Evolutionary conservation across 1,139 yeast species (phyloP), one percentile per base, ranked within the genome.

Genomic region (Taphrina wiesneri): DNA sequence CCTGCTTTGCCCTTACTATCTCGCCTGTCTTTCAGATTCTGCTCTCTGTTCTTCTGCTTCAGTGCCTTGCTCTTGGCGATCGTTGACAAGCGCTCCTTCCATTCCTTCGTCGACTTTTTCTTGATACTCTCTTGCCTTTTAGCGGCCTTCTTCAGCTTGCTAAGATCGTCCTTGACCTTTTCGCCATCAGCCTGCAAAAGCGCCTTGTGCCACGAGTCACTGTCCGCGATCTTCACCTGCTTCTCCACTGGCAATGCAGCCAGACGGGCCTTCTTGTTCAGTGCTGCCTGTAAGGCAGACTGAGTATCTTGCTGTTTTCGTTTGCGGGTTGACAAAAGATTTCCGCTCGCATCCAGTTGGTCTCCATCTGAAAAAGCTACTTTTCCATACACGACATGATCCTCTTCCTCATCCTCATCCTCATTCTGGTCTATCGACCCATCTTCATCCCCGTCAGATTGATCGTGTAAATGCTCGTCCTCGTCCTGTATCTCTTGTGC

Each of bases 91-190:
- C 98, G 85, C 65, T 91, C 97, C 71, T 80, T 83, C 97, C 97
- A 90, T 76, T 90, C 95, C 62, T 85, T 79, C 72, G 88, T 93
- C 71, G 95, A 87, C 78, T 85, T 88, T 73, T 89, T 82, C 78
- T 90, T 91, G 75, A 83, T 82, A 69, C 87, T 84, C 72, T 88
- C 96, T 74, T 90, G 89, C 72, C 89, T 83, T 78, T 88, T 91
- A 69, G 93, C 77, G 0, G 98, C 90, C 76, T 90, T 92, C 73
- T 86, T 87, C 76, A 95, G 82, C 72, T 93, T 79, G 74, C 85
- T 87, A 75, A 92, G 99, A 75, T 93, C 96, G 75, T 95, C 97
- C 73, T 88, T 88, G 60, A 92, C 80, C 75, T 90, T 92, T 52
- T 78, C 80, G 57, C 99, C 99, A 77, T 91, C 96, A 2, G 96